Evolutionary conservation across 208 protist genomes (phyloP).

Genomic region (Willaertia magna): DNA sequence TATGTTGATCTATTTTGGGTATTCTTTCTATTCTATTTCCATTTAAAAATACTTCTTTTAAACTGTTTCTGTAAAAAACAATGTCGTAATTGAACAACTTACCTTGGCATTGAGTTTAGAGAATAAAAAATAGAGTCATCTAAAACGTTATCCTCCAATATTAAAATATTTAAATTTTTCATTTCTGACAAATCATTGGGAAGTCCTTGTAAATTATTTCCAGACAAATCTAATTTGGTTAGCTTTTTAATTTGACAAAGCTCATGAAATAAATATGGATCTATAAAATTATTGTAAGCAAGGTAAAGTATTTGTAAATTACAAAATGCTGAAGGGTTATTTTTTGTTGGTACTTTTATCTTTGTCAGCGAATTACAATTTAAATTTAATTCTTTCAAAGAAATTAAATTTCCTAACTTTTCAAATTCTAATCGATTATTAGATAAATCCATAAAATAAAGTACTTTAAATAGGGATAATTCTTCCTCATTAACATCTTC

Average conservation of each 20-base stretch:
- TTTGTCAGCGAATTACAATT: neutral
- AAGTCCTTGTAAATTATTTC: slow-evolving; percentile 1
- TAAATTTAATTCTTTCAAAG: neutral
- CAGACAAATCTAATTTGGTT: neutral
- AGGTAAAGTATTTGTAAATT: neutral
- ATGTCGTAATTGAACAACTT: neutral
- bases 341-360: neutral
- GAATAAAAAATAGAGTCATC: neutral
- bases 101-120: neutral
- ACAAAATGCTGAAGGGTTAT: neutral
- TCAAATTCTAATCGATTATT: neutral
- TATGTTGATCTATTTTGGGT: neutral
- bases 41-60: neutral
- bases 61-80: neutral
- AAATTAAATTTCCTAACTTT: neutral
- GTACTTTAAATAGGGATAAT: neutral
- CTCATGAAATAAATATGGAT: neutral
- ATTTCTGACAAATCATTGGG: neutral
- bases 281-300: neutral
- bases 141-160: neutral
- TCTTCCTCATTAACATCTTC: neutral
- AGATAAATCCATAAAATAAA: neutral
- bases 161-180: neutral
- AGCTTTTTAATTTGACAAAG: neutral
- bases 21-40: neutral